Conservation (phyloP, 495 filamentous ascomycete genomes). For the Cercophora newfieldiana region DNA sequence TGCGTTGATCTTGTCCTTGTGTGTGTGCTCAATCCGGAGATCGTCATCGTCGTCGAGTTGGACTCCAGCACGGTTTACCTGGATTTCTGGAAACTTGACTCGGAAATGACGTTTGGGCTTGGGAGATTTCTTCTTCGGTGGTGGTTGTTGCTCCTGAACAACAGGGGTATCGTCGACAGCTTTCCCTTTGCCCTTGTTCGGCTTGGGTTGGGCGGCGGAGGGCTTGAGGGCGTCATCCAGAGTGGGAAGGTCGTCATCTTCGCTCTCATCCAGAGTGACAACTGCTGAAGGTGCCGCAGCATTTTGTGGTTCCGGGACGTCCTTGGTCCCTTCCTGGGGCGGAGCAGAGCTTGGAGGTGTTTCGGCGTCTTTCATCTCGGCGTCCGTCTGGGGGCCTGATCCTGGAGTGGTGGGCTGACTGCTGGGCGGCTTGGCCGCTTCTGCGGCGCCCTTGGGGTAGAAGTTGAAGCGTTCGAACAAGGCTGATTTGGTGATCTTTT, state of each 20-base stretch:
- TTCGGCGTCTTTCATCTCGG: constrained; percentile 44
- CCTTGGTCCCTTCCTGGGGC: constrained; percentile 20
- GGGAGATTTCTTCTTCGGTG: constrained; percentile 8
- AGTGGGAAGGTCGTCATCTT: constrained; percentile 34
- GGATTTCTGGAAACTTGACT: constrained; percentile 40
- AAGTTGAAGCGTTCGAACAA: constrained; percentile 86
- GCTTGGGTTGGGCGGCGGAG: constrained; percentile 24
- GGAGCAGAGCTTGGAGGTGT: constrained; percentile 58
- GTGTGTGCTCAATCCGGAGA: constrained; percentile 38
- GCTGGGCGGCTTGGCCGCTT: constrained; percentile 46
- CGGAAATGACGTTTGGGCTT: constrained; percentile 42
- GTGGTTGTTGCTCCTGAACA: constrained; percentile 11
- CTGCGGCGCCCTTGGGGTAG: constrained; percentile 42
- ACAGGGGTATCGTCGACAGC: constrained; percentile 35
- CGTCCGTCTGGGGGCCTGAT: constrained; percentile 37
- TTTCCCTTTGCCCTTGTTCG: constrained; percentile 60
- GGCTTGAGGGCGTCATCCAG: constrained; percentile 31
- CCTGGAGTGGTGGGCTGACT: constrained; percentile 42
- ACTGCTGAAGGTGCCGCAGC: neutral
- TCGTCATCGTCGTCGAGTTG: constrained; percentile 43
- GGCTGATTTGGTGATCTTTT: constrained; percentile 83
- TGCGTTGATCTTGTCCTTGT: constrained; percentile 47
- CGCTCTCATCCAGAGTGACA: constrained; percentile 21
- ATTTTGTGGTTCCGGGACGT: constrained; percentile 12
- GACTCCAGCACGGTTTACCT: constrained; percentile 30